Evolutionary conservation across 345 rosid genomes (phyloP).

Genomic region (Cardamine chenopodiifolia): DNA sequence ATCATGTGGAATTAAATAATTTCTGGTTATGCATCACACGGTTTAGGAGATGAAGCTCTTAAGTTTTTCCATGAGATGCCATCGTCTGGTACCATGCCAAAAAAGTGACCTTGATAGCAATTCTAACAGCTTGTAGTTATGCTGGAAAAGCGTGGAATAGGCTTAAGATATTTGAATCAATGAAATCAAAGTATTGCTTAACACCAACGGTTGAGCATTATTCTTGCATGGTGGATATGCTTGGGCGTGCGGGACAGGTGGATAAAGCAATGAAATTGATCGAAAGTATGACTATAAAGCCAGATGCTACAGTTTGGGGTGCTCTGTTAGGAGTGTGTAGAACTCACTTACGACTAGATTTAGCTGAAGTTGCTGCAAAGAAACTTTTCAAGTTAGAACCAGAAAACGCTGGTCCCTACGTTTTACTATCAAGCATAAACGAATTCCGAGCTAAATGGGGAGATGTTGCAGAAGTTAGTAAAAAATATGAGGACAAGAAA

Average conservation of each 20-base stretch:
- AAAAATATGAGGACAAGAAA: slow-evolving; percentile 54
- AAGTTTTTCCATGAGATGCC: slow-evolving; percentile 64
- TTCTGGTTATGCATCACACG: slow-evolving; percentile 77
- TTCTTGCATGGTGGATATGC: slow-evolving; percentile 85
- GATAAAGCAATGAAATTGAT: slow-evolving; percentile 70
- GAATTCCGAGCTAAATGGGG: slow-evolving; percentile 69
- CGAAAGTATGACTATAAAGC: slow-evolving; percentile 62
- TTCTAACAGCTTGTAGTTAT: slow-evolving; percentile 81
- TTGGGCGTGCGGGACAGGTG: slow-evolving; percentile 71
- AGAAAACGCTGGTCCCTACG: slow-evolving; percentile 65
- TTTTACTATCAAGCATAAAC: slow-evolving; percentile 70
- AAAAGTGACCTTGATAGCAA: slow-evolving; percentile 76
- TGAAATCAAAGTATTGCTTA: slow-evolving; percentile 59
- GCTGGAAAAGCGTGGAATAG: slow-evolving; percentile 73
- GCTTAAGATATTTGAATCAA: slow-evolving; percentile 59
- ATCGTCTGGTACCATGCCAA: slow-evolving; percentile 54
- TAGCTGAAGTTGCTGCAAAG: slow-evolving; percentile 77
- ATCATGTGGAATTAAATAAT: slow-evolving; percentile 89
- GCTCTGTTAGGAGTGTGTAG: slow-evolving; percentile 78
- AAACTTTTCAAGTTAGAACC: slow-evolving; percentile 70
- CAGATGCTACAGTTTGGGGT: slow-evolving; percentile 87
- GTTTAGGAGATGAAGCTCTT: slow-evolving; percentile 70
- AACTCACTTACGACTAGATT: slow-evolving; percentile 60
- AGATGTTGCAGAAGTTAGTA: slow-evolving; percentile 62
- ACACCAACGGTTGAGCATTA: slow-evolving; percentile 64